Evolutionary conservation across 2,329 filamentous ascomycete species (phyloP).

Genomic region (Penicillium brevicompactum): DNA sequence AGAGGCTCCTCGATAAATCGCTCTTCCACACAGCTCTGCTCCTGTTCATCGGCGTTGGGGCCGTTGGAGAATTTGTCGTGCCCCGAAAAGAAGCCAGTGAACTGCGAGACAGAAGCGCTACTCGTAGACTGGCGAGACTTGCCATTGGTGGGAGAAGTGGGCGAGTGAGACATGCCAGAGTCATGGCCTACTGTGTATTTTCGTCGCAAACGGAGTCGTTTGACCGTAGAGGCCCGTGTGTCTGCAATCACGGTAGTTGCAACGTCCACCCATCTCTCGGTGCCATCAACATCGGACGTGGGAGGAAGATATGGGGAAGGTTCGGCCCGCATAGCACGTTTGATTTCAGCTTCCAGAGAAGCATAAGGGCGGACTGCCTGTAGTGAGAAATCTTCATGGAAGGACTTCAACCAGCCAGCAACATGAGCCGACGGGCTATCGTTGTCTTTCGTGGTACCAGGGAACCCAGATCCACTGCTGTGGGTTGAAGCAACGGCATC

Average conservation of each 20-base stretch:
- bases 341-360: slow-evolving; percentile 56
- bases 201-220: slow-evolving; percentile 57
- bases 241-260: slow-evolving; percentile 61
- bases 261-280: slow-evolving; percentile 58
- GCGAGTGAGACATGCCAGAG: slow-evolving; percentile 22
- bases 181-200: slow-evolving; percentile 37
- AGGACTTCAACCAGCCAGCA: slow-evolving; percentile 59
- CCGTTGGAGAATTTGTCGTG: slow-evolving; percentile 26
- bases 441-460: slow-evolving; percentile 33
- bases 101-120: slow-evolving; percentile 26
- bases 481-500: slow-evolving; percentile 51
- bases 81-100: slow-evolving; percentile 31
- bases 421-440: slow-evolving; percentile 57
- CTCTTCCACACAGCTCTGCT: slow-evolving; percentile 47
- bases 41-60: slow-evolving; percentile 20
- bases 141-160: slow-evolving; percentile 22
- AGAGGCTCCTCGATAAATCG: slow-evolving; percentile 56
- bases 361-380: slow-evolving; percentile 60
- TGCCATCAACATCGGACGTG: slow-evolving; percentile 33
- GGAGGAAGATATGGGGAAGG: slow-evolving; percentile 46
- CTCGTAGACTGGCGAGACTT: slow-evolving; percentile 31
- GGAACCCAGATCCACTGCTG: slow-evolving; percentile 42
- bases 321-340: slow-evolving; percentile 58
- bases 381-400: slow-evolving; percentile 62
- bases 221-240: slow-evolving; percentile 56